phyloP scores from a whole-genome alignment of 768 basidiomycete genomes.

The Stropharia rugosoannulata region DNA sequence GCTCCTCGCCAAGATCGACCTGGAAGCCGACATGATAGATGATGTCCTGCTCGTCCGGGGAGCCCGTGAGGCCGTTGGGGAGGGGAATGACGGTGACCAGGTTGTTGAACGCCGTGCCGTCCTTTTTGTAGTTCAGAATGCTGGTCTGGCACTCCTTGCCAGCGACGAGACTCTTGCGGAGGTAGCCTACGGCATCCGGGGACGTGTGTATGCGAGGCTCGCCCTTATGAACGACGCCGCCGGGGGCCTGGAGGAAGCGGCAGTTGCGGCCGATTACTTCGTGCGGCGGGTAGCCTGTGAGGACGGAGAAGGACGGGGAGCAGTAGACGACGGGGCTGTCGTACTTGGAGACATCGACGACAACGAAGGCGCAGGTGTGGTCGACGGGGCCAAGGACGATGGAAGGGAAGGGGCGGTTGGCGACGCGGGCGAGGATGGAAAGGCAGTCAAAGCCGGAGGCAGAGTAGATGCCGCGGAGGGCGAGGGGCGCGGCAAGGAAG shows the following conservation, averaged over 20 bases:
- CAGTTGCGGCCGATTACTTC: constrained; percentile 92
- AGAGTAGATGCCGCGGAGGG: constrained; percentile 63
- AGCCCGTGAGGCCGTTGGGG: constrained; percentile 50
- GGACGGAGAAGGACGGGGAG: constrained; percentile 74
- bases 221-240: constrained; percentile 35
- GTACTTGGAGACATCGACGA: constrained; percentile 78
- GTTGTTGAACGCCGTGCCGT: constrained; percentile 86
- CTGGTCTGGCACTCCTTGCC: constrained; percentile 89
- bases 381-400: constrained; percentile 90
- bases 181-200: constrained; percentile 56
- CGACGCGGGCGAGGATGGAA: constrained; percentile 76
- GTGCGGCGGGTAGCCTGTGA: constrained; percentile 71
- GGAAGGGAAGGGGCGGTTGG: constrained; percentile 67
- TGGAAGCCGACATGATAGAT: constrained; percentile 95
- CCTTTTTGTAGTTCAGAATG: constrained; percentile 87
- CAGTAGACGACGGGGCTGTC: constrained; percentile 93
- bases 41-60: constrained; percentile 65
- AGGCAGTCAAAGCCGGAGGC: constrained; percentile 90
- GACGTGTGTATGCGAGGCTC: constrained; percentile 56
- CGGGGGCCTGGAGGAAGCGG: constrained; percentile 85
- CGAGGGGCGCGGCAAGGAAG: constrained; percentile 10
- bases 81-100: constrained; percentile 91
- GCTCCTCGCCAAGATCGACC: constrained; percentile 88
- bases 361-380: constrained; percentile 87
- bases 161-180: constrained; percentile 63